These are phyloP conservation scores for Sporisorium scitamineum DNA, from an alignment of 1,284 basidiomycete species.

Conservation along the genomic window DNA sequence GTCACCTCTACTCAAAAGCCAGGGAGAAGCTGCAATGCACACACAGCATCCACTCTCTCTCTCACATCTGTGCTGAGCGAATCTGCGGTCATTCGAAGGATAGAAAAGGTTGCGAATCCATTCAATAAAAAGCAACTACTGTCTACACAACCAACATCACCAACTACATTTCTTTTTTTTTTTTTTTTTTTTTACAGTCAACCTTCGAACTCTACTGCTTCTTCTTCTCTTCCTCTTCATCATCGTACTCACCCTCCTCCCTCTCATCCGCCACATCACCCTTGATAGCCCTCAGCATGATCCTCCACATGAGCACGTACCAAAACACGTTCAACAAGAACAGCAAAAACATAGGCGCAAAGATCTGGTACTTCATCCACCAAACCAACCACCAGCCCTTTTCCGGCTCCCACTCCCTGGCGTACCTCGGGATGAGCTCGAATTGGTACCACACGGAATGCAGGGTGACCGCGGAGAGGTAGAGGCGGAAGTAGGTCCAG, in stretches of 20 bases:
- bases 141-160: not conserved
- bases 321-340: constrained; percentile 67
- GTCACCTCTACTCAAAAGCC: not conserved
- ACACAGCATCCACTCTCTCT: not conserved
- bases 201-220: constrained; percentile 15
- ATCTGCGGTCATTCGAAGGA: not conserved
- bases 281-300: constrained; percentile 55
- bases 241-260: constrained; percentile 65
- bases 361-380: constrained; percentile 68
- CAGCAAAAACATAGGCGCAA: constrained; percentile 65
- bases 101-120: constrained; percentile 6
- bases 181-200: not conserved
- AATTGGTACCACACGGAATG: constrained; percentile 87
- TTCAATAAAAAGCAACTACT: not conserved
- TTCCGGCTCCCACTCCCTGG: constrained; percentile 60
- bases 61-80: not conserved
- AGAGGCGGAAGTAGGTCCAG: constrained; percentile 88
- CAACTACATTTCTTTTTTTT: too few relatives aligned
- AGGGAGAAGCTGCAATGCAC: not conserved
- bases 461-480: constrained; percentile 86
- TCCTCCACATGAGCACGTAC: constrained; percentile 67
- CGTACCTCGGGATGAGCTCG: constrained; percentile 75
- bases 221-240: constrained; percentile 54
- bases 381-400: constrained; percentile 65
- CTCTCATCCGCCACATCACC: constrained; percentile 58